A percentile compares a stretch with the other conserved stretches of the same genome.
phyloP scores from a whole-genome alignment of 164 flowering plant species.

The Annona cherimola region DNA sequence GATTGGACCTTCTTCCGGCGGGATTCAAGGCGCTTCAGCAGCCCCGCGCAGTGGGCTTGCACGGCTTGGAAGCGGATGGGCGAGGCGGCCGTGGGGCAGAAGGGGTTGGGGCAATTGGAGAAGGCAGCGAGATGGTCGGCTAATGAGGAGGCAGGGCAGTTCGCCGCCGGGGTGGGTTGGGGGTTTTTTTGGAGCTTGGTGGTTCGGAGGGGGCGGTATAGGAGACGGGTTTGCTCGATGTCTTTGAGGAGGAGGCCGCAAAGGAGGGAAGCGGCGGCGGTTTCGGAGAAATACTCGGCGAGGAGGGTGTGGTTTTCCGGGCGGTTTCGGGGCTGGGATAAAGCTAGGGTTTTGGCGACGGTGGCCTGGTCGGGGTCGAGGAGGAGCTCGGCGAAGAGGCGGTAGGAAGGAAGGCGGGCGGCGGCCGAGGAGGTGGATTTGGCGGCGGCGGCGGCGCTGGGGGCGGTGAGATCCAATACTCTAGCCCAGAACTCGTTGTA shows the following conservation, averaged over 20 bases:
- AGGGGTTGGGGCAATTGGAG: conserved; percentile 33
- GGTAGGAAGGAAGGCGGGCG: conserved; percentile 57
- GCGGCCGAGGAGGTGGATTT: conserved; percentile 41
- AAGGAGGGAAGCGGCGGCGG: conserved; percentile 53
- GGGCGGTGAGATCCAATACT: conserved; percentile 30
- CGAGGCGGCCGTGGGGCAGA: conserved; percentile 25
- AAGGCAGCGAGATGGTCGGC: conserved; percentile 23
- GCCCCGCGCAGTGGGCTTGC: conserved; percentile 32
- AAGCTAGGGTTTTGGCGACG: conserved; percentile 26
- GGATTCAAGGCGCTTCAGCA: conserved; percentile 50
- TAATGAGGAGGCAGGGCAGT: conserved; percentile 6
- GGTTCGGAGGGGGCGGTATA: conserved; percentile 28
- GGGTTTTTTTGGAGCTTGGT: conserved; percentile 16
- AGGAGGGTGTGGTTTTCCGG: conserved; percentile 31
- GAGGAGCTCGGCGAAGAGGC: conserved; percentile 61
- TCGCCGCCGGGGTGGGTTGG: not conserved
- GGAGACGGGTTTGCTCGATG: conserved; percentile 33
- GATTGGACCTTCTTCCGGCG: conserved; percentile 37
- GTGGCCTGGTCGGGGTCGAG: conserved; percentile 65
- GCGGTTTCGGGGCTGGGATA: conserved; percentile 13
- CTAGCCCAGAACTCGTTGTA: conserved; percentile 66
- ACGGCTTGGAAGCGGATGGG: conserved; percentile 27
- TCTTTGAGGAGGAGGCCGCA: conserved; percentile 45
- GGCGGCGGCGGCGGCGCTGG: conserved; percentile 13
- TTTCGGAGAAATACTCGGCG: conserved; percentile 45